Percentiles rank a stretch among this genome's conserved stretches.
Evolutionary conservation across 2,329 filamentous ascomycete genomes (phyloP).

Genomic region (Metarhizium album): DNA sequence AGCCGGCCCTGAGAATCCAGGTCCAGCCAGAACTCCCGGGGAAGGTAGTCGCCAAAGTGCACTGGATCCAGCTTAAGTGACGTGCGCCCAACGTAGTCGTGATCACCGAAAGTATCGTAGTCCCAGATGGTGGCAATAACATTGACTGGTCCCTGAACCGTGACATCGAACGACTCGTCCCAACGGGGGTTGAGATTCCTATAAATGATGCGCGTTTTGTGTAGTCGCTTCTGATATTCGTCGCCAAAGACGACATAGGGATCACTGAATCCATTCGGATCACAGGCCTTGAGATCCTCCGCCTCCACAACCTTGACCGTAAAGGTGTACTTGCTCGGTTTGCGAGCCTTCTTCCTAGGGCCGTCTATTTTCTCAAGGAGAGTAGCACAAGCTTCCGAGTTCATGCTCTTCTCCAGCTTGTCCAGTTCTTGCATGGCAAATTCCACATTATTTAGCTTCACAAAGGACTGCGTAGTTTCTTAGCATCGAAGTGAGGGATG

Average conservation of each 20-base stretch:
- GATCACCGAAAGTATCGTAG: constrained; percentile 92
- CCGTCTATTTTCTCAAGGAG: constrained; percentile 67
- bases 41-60: constrained; percentile 92
- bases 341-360: constrained; percentile 51
- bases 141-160: constrained; percentile 81
- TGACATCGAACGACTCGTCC: constrained; percentile 96
- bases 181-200: constrained; percentile 86
- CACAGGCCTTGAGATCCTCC: constrained; percentile 96
- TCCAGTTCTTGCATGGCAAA: constrained; percentile 89
- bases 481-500: constrained; percentile 13
- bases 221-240: constrained; percentile 92
- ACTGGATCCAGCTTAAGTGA: constrained; percentile 96
- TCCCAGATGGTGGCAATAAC: constrained; percentile 98
- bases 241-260: constrained; percentile 95
- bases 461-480: constrained; percentile 60
- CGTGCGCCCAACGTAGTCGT: constrained; percentile 95
- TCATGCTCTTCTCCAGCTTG: constrained; percentile 77
- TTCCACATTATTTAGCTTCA: constrained; percentile 96
- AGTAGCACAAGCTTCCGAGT: constrained; percentile 81
- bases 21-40: constrained; percentile 94
- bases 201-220: constrained; percentile 88
- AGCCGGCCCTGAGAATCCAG: constrained; percentile 89
- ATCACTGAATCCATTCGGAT: constrained; percentile 87
- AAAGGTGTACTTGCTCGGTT: constrained; percentile 85
- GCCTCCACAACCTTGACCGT: constrained; percentile 98